Conservation (phyloP, 768 basidiomycete species). For the Hebeloma cylindrosporum region DNA sequence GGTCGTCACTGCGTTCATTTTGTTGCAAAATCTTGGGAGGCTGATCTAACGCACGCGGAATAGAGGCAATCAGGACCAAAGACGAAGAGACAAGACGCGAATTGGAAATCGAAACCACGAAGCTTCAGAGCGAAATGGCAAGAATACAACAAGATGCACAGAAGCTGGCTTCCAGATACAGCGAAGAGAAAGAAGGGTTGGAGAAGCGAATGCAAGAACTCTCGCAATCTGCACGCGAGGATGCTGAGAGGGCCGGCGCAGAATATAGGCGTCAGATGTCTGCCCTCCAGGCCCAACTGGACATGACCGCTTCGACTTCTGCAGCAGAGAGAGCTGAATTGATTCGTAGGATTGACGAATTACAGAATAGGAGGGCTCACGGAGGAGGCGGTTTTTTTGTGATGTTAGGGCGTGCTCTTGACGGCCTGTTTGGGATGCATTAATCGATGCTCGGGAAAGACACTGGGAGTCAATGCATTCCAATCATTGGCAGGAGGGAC, state of each 20-base stretch:
- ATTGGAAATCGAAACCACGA: conserved; percentile 44
- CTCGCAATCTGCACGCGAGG: conserved; percentile 13
- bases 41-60: neutral
- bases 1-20: neutral
- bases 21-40: neutral
- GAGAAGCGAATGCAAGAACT: conserved; percentile 30
- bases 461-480: too few species aligned
- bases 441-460: neutral
- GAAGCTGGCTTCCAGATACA: conserved; percentile 39
- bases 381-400: conserved; percentile 21
- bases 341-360: conserved; percentile 16
- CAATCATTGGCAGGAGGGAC: too few species aligned
- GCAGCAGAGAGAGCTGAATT: conserved; percentile 14
- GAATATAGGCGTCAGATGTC: conserved; percentile 10
- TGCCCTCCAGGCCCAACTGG: neutral
- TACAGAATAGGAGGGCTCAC: conserved; percentile 5
- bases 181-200: conserved; percentile 33
- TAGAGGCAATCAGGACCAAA: conserved; percentile 40
- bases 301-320: conserved; percentile 3
- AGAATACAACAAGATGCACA: conserved; percentile 40
- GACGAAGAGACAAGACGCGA: conserved; percentile 47
- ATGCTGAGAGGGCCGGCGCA: conserved; percentile 7
- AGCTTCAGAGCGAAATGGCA: conserved; percentile 42
- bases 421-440: conserved; percentile 13
- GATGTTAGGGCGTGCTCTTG: conserved; percentile 18